These are phyloP conservation scores for Chlamydomonas eustigma DNA, from an alignment of 139 green algal species.

Conservation along the genomic window DNA sequence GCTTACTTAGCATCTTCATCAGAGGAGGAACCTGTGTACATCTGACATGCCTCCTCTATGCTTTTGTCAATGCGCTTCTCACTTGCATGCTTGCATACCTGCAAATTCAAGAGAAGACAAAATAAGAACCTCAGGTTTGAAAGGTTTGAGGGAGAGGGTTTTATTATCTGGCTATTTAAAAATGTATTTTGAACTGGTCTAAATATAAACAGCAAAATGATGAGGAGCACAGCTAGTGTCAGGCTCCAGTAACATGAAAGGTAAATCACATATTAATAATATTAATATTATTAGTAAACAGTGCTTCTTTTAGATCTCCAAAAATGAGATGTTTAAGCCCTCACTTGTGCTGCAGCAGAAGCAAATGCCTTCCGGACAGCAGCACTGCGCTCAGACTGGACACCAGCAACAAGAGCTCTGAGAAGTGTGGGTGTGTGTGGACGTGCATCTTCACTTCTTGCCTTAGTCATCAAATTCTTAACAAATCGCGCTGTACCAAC, in stretches of 20 bases:
- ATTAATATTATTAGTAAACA: too few relatives aligned
- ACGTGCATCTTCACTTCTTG: conserved; percentile 7
- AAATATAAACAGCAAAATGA: too few relatives aligned
- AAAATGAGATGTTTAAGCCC: too few relatives aligned
- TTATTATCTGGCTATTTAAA: too few relatives aligned
- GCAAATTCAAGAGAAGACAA: too few relatives aligned
- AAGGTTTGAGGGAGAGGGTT: too few relatives aligned
- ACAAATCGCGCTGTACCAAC: conserved; percentile 76
- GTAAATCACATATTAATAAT: too few relatives aligned
- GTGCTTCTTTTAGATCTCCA: too few relatives aligned
- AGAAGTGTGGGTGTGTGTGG: conserved; percentile 33
- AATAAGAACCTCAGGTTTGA: too few relatives aligned
- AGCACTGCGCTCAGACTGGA: conserved; percentile 53
- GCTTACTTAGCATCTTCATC: conserved; percentile 33
- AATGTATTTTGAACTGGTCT: too few relatives aligned
- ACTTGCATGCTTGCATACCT: conserved; percentile 40
- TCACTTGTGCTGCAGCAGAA: conserved; percentile 44
- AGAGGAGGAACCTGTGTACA: conserved; percentile 37
- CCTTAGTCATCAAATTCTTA: neutral
- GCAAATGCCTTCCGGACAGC: conserved; percentile 67
- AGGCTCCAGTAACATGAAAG: too few relatives aligned
- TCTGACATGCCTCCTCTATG: conserved; percentile 47
- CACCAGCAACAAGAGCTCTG: conserved; percentile 37
- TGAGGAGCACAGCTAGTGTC: too few relatives aligned
- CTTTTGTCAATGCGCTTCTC: conserved; percentile 49